Evolutionary conservation across 2,329 filamentous ascomycete species (phyloP).

Genomic region (Hirsutella rhossiliensis): DNA sequence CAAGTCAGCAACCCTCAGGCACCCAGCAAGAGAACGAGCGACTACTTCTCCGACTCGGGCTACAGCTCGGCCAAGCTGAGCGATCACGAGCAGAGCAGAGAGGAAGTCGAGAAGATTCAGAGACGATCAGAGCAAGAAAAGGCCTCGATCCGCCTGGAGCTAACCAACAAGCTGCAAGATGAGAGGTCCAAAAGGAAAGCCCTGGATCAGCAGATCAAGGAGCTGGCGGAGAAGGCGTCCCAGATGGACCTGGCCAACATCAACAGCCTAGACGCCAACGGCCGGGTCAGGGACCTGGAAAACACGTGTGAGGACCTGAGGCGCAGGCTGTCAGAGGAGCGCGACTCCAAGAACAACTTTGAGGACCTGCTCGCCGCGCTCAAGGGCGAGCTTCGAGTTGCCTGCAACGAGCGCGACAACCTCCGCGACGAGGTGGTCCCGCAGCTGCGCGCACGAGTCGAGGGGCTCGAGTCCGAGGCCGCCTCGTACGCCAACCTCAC

Average conservation of each 20-base stretch:
- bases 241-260: constrained; percentile 43
- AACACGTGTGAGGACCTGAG: constrained; percentile 69
- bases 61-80: constrained; percentile 73
- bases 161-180: constrained; percentile 77
- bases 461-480: constrained; percentile 66
- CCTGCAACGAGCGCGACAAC: constrained; percentile 83
- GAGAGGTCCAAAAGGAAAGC: constrained; percentile 65
- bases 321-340: constrained; percentile 72
- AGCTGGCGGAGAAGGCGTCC: constrained; percentile 67
- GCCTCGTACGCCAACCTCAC: constrained; percentile 59
- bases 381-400: constrained; percentile 67
- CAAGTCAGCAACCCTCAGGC: constrained; percentile 51
- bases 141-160: constrained; percentile 71
- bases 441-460: constrained; percentile 61
- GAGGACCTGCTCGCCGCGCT: constrained; percentile 82
- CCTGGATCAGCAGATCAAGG: constrained; percentile 74
- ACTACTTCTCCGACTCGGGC: constrained; percentile 96
- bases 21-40: constrained; percentile 68
- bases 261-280: constrained; percentile 42
- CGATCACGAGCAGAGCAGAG: constrained; percentile 48
- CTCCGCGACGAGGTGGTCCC: constrained; percentile 81
- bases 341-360: constrained; percentile 81
- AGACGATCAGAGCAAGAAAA: constrained; percentile 83
- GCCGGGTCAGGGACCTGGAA: constrained; percentile 67
- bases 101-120: constrained; percentile 73